A percentile compares a stretch with the other conserved stretches of the same genome.
Evolutionary conservation across 345 rosid species (phyloP).

Genomic region (Cochlearia excelsa): DNA sequence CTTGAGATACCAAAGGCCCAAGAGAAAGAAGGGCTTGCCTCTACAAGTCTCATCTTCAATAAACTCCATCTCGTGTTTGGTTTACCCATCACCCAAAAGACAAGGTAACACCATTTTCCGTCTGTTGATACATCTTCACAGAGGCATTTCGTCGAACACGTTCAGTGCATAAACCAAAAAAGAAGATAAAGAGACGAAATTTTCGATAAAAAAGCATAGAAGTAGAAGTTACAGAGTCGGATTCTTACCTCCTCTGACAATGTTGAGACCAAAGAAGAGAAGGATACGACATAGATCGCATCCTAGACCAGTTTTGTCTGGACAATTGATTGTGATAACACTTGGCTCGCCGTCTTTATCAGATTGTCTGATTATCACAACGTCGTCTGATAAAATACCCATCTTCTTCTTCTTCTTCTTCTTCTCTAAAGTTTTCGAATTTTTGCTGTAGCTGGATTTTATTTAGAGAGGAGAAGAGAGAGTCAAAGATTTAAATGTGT

Average conservation of each 20-base stretch:
- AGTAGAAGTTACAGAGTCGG: neutral
- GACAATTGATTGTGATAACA: conserved; percentile 84
- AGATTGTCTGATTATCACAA: conserved; percentile 63
- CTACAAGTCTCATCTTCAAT: conserved; percentile 77
- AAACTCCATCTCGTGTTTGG: conserved; percentile 71
- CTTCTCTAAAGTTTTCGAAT: conserved; percentile 8
- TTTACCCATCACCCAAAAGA: conserved; percentile 84
- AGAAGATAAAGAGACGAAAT: neutral
- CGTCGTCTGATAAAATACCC: conserved; percentile 85
- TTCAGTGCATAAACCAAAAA: conserved; percentile 16
- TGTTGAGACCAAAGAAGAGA: conserved; percentile 85
- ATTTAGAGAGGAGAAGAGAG: conserved; percentile 13
- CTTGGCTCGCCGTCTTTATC: conserved; percentile 75
- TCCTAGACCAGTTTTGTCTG: conserved; percentile 96
- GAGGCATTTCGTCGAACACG: conserved; percentile 26
- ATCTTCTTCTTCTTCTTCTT: conserved; percentile 35
- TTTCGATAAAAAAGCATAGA: neutral
- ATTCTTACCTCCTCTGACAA: conserved; percentile 75
- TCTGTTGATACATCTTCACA: conserved; percentile 84
- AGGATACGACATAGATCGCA: conserved; percentile 89
- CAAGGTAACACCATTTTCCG: conserved; percentile 94
- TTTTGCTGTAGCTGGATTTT: neutral
- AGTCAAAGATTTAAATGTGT: conserved; percentile 15
- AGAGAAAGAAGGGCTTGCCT: conserved; percentile 68
- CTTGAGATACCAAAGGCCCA: conserved; percentile 69